These are phyloP conservation scores for Fusarium scirpi DNA, from an alignment of 2,329 filamentous ascomycete species.

Conservation along the genomic window DNA sequence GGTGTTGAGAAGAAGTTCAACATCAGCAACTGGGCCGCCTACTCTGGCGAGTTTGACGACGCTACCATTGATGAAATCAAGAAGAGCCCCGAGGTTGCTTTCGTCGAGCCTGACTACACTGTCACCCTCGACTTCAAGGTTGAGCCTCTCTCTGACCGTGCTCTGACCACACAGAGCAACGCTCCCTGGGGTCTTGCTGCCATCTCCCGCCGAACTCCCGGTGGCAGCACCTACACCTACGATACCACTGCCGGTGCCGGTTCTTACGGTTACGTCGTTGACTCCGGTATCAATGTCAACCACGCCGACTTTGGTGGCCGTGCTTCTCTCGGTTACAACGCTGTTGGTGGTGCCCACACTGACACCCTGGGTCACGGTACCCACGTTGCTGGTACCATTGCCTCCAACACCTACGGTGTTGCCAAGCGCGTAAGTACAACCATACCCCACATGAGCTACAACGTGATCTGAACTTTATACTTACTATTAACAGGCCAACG, in stretches of 20 bases:
- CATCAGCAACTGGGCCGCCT: conserved; percentile 52
- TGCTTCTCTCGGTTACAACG: conserved; percentile 56
- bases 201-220: conserved; percentile 45
- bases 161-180: conserved; percentile 41
- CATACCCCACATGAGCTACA: background rate
- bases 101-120: conserved; percentile 44
- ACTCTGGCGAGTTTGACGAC: conserved; percentile 57
- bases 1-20: conserved; percentile 50
- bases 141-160: conserved; percentile 39
- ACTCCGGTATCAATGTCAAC: conserved; percentile 67
- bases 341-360: conserved; percentile 47
- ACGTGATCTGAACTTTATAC: background rate
- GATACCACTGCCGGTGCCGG: conserved; percentile 62
- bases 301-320: conserved; percentile 66
- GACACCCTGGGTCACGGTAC: conserved; percentile 58
- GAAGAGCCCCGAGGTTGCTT: conserved; percentile 52
- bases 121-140: conserved; percentile 29
- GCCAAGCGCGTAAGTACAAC: conserved; percentile 52
- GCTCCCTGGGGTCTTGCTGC: conserved; percentile 45
- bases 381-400: conserved; percentile 57
- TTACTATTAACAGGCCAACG: conserved; percentile 35
- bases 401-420: conserved; percentile 57
- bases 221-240: conserved; percentile 57
- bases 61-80: conserved; percentile 56
- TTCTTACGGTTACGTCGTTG: conserved; percentile 70